Evolutionary conservation across 257 asterid genomes (phyloP), one percentile per base, ranked within the genome.

Genomic region (Ocimum tenuiflorum): DNA sequence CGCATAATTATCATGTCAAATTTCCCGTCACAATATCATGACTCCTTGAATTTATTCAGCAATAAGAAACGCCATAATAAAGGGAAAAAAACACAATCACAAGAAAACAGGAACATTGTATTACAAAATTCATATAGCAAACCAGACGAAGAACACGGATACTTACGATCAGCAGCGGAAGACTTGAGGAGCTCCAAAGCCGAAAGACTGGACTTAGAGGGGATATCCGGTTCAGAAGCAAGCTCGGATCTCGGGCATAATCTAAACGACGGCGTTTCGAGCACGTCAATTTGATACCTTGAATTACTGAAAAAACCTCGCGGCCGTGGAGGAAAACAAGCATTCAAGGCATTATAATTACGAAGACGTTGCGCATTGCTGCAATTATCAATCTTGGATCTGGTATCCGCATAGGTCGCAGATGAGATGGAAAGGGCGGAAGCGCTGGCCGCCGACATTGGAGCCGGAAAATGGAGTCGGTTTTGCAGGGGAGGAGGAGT

Each of bases 181-280:
- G 86, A 46, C 80, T 88, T 91, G 39, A 91, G 94, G 39, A 86
- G 73, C 80, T 91, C 88, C 79, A 91, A 68, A 70, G 95, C 96
- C 15, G 94, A 76, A 23, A 76, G 78, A 55, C 90, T 83, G 24
- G 94, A 85, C 66, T 61, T 80, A 43, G 91, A 77, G 59, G 53
- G 79, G 65, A 62, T 53, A 72, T 60, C 79, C 35, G 68, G 47
- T 11, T 74, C 68, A 8, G 79, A 46, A 35, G 55, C 59, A 69
- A 49, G 67, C 46, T 91, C 81, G 64, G 87, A 91, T 73, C 78
- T 82, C 56, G 85, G 80, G 63, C 43, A 79, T 8, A 83, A 65
- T 35, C 70, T 51, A 41, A 74, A 52, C 66, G 81, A 59, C 61
- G 59, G 43, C 57, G 51, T 80, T 33, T 41, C 38, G 6, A 78